phyloP scores from a whole-genome alignment of 2,329 filamentous ascomycete species.

The Phialophora expanda region DNA sequence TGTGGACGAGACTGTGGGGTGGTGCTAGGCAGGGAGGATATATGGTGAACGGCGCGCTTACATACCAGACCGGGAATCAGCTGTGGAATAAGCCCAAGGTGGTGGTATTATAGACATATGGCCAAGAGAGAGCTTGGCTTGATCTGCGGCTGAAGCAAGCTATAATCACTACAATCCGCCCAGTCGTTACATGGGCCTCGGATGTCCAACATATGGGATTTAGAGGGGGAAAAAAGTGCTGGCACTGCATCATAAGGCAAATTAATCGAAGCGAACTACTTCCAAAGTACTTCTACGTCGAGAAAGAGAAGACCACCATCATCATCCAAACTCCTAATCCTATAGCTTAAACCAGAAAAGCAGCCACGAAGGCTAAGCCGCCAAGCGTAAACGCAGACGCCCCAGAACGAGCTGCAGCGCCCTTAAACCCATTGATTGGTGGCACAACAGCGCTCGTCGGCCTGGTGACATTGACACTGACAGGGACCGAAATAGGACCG shows the following conservation, averaged over 20 bases:
- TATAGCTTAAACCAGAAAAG: conserved; percentile 22
- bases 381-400: conserved; percentile 31
- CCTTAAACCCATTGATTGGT: conserved; percentile 30
- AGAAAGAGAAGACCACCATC: not conserved
- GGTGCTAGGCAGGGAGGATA: conserved; percentile 56
- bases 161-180: not conserved
- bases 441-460: conserved; percentile 28
- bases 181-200: not conserved
- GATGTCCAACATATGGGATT: not conserved
- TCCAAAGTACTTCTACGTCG: not conserved
- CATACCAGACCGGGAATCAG: conserved; percentile 48
- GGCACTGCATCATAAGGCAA: not conserved
- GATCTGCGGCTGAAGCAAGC: not conserved
- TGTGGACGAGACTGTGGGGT: conserved; percentile 66
- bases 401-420: conserved; percentile 25
- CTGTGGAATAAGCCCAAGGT: conserved; percentile 49
- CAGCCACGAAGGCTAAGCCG: conserved; percentile 26
- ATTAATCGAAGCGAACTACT: not conserved
- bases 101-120: conserved; percentile 42
- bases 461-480: conserved; percentile 20
- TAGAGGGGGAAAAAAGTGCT: not conserved
- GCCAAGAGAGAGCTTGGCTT: not conserved
- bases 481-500: conserved; percentile 5
- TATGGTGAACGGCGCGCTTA: conserved; percentile 67
- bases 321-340: not conserved